Percentiles rank a stretch among this genome's conserved stretches.
phyloP scores from a whole-genome alignment of 148 eudicot species.

The Fagopyrum homotropicum region DNA sequence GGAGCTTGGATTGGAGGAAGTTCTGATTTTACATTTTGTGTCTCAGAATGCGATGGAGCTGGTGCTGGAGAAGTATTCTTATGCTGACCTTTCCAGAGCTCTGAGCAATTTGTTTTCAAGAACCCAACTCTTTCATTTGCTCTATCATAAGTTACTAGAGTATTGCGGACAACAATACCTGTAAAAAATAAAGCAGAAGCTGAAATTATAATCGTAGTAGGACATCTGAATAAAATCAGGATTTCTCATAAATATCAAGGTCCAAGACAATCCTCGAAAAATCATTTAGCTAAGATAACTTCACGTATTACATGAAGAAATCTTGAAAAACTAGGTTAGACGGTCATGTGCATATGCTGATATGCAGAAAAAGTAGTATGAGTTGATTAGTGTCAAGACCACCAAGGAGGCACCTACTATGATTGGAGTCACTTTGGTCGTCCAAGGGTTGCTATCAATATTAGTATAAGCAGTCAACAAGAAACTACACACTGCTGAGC shows the following conservation, averaged over 20 bases:
- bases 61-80: slow-evolving; percentile 26
- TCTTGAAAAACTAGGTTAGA: background rate
- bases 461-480: background rate
- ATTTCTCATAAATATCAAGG: background rate
- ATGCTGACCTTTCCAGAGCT: slow-evolving; percentile 47
- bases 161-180: slow-evolving; percentile 66
- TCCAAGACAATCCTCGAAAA: background rate
- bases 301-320: background rate
- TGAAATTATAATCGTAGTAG: background rate
- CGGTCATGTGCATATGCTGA: background rate
- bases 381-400: background rate
- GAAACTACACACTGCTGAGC: background rate
- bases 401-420: too few relatives aligned
- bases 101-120: slow-evolving; percentile 70
- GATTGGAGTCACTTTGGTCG: too few relatives aligned
- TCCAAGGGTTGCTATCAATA: background rate
- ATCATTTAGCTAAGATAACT: background rate
- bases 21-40: slow-evolving; percentile 23
- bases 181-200: slow-evolving; percentile 13
- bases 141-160: slow-evolving; percentile 62
- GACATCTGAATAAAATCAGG: background rate
- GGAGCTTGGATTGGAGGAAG: slow-evolving; percentile 35
- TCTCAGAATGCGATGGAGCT: slow-evolving; percentile 20
- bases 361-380: background rate
- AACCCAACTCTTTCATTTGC: slow-evolving; percentile 55